Percentiles rank a stretch among this genome's conserved stretches.
Evolutionary conservation across 192 early-diverging fungal species (phyloP).

Genomic region (Coemansia umbellata): DNA sequence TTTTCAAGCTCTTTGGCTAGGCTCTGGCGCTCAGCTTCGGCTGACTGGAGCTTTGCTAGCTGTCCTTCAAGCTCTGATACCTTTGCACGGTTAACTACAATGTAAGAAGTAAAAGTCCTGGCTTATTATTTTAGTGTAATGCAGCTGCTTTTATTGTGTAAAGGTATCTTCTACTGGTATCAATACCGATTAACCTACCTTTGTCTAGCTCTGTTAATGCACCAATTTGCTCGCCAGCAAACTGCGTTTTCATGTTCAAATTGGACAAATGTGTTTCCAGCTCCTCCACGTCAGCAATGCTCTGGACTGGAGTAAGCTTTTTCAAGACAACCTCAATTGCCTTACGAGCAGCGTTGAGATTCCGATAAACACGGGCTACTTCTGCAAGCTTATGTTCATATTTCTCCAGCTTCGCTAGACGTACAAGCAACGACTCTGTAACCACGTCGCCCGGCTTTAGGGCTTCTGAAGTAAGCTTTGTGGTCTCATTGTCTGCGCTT

Average conservation of each 20-base stretch:
- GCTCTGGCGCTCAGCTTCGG: slow-evolving; percentile 8
- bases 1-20: slow-evolving; percentile 17
- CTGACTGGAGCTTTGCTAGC: not conserved
- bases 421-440: slow-evolving; percentile 14
- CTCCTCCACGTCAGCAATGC: slow-evolving; percentile 50
- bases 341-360: slow-evolving; percentile 45
- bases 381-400: slow-evolving; percentile 50
- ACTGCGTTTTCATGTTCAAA: slow-evolving; percentile 41
- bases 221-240: slow-evolving; percentile 48
- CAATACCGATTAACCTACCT: too few relatives aligned
- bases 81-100: slow-evolving; percentile 25
- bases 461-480: slow-evolving; percentile 20
- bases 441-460: slow-evolving; percentile 26
- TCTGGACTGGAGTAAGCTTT: slow-evolving; percentile 40
- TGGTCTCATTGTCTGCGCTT: not conserved
- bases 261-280: slow-evolving; percentile 46
- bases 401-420: slow-evolving; percentile 40
- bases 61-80: slow-evolving; percentile 22
- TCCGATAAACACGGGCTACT: slow-evolving; percentile 46
- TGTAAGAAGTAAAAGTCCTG: too few relatives aligned
- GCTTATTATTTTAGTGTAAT: too few relatives aligned
- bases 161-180: too few relatives aligned
- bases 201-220: slow-evolving; percentile 46
- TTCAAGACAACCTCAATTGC: slow-evolving; percentile 41
- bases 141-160: too few relatives aligned